Evolutionary conservation across 2,329 filamentous ascomycete genomes (phyloP), one percentile per base, ranked within the genome.

Genomic region (Fusarium keratoplasticum): DNA sequence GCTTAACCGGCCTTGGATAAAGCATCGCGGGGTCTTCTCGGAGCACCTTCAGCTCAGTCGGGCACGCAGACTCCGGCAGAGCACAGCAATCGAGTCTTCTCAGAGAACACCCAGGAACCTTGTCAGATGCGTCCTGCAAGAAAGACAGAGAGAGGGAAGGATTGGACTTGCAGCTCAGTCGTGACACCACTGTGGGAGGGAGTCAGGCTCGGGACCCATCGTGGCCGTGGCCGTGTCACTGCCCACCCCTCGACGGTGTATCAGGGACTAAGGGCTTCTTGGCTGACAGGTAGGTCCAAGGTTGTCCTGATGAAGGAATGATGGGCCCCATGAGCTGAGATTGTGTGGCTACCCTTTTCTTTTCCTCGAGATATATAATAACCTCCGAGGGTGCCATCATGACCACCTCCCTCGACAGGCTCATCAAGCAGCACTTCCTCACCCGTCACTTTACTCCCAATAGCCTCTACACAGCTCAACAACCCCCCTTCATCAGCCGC

Each of bases 321-420:
- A 61, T 67, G 59, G 50, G 36, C 31, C 52, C 52, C 35, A 63
- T 64, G 36, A 27, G 61, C 57, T 8, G 31, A 54, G 58, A 36
- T 11, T 36, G 35, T 63, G 33, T 33, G 47, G 55, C 25, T 61
- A 36, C 55, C 42, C 61, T 62, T 44, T n/a, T 65, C 20, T 29
- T 31, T 25, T 58, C 50, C 13, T 59, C 27, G 54, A 64, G 61
- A 72, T 74, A 70, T 74, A 74, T 74, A 74, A 54, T 61, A 52
- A 52, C 54, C 72, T 55, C 47, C 10, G 35, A 63, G 36, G 35
- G 38, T 52, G 58, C 64, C 71, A 54, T 58, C 33, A 66, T 50
- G 29, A 22, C 7, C 18, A 31, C 58, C 52, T 66, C 52, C 50
- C 66, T 7, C 16, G 47, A 50, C 31, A 62, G 36, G 44, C n/a